Evolutionary conservation across 176 grass and related monocot genomes (phyloP), one percentile per base, ranked within the genome.

Genomic region (Oryza meridionalis): DNA sequence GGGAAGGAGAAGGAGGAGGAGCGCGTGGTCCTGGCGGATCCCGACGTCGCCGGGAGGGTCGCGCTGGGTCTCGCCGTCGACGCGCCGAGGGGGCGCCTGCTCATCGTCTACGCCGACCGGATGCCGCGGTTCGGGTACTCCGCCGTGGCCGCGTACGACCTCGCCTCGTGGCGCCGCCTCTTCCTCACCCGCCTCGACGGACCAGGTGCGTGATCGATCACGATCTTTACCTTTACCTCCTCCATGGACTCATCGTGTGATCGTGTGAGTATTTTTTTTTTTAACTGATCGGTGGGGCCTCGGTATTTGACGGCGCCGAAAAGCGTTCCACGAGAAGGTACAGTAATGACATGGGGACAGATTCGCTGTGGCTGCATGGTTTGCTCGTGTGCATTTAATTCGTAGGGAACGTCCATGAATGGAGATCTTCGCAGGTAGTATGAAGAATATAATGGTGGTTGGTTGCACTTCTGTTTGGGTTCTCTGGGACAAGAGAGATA

Each of bases 81-180:
- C 65, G 77, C 58, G 63, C 47, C 77, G n/a, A 85, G 93, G 69
- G 38, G 63, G 12, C 79, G 96, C 21, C 11, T 95, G 24, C 85
- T 98, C 73, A 77, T 98, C 19, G 89, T 77, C 80, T 98, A 95
- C 86, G 49, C 89, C 89, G 87, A 95, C 65, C 27, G 15, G 12
- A 31, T 72, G 2, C 72, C 65, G 72, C 42, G 85, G 77, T 59
- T 74, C 38, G 89, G 85, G 31, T 95, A 88, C 73, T 63, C 82
- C 69, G 91, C 90, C 46, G 69, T 98, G 26, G 96, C 77, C 29
- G 96, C 96, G 25, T 98, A 98, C 89, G 91, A 94, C 4, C 89
- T 98, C 58, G 85, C 70, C 17, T 93, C 96, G 46, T 94, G 91
- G 83, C 72, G 73, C 12, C 92, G 89, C 73, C 67, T 93, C 77